Base-by-base conservation (phyloP, 768 basidiomycete species). In the Mycena indigotica region DNA sequence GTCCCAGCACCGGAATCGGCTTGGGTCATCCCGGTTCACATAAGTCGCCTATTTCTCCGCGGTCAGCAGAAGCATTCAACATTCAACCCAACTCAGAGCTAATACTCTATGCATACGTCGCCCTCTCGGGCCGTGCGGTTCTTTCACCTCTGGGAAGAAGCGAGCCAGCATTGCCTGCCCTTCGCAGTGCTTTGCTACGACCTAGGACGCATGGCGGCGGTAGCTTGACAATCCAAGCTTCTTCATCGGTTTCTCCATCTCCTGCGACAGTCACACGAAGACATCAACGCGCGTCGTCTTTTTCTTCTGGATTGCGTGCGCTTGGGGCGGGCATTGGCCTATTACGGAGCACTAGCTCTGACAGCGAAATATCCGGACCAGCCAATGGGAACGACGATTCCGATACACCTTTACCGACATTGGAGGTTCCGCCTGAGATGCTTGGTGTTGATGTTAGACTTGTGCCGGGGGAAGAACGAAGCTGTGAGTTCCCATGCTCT, bases 381-480 rank as follows among this genome's bases (percentile, higher is more conserved):
- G 62, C 54, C 4, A 73, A 75, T 2, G 83, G 82, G 25, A 79
- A 81, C 4, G 67, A 85, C n/a, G 83, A 85, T 56, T 81, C 83
- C 0, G 87, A 88, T 29, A 70, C 71, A 3, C 87, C 86, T 0
- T 70, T 98, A 17, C 95, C 96, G 0, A 94, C 92, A 1, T 86
- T 96, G 24, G 88, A 95, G 60, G 85, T 89, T 0, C 88, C 89
- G 56, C 89, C 91, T 10, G 83, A 89, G 28, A 89, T 98, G 84
- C 76, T 98, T 10, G 94, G 90, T 0, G 92, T 99, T 0, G 97
- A 98, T 71, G 68, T 98, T 28, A 73, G 77, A 4, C 77, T 99
- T 17, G 79, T 74, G 3, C 92, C 93, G n/a, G 94, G 95, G 3
- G 89, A 95, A 71, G 88, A 84, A 29, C 82, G 86, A 58, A 89